Evolutionary conservation across 1,284 basidiomycete species (phyloP), one percentile per base, ranked within the genome.

Genomic region (Rhodotorula sp.): DNA sequence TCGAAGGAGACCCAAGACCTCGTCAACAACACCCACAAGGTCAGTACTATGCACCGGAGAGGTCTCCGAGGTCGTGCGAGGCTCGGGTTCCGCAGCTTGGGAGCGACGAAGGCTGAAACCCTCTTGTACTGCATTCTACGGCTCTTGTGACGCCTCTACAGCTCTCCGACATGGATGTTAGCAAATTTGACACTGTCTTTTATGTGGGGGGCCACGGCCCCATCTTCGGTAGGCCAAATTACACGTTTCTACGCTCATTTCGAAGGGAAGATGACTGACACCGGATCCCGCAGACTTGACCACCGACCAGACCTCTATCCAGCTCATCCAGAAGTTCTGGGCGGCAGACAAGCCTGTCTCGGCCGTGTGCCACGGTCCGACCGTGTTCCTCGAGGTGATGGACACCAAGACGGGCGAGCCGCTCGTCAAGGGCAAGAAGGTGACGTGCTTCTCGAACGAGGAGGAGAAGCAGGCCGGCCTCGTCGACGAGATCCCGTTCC

Each of bases 121-220:
- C 10, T 47, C 48, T 49, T 50, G 10, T 19, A n/a, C 59, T 23
- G 21, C 23, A 16, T 49, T 38, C 28, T 18, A 3, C 7, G 26
- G 12, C 23, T 34, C 49, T 23, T 12, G 26, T 19, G 8, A 50
- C 3, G n/a, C 12, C 28, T n/a, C 10, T 23, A n/a, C 58, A 71
- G 80, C 83, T 92, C 62, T 81, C 84, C 1, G 85, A 88, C 2
- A 84, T 92, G 76, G 84, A 86, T 63, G 81, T 80, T 5, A 79
- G 82, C 19, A 86, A 89, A 73, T 93, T 90, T 78, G 87, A 85
- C 67, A 90, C 87, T 19, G 83, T 93, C 71, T 92, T 90, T 81
- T 90, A 90, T 79, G 85, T 89, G 64, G 91, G 91, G 58, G 91
- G 83, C n/a, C 82, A 82, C 71, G 79, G 81, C 64, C 52, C 52